These are phyloP conservation scores for Helianthus annuus DNA, from an alignment of 129 eudicot genomes.

Conservation along the genomic window DNA sequence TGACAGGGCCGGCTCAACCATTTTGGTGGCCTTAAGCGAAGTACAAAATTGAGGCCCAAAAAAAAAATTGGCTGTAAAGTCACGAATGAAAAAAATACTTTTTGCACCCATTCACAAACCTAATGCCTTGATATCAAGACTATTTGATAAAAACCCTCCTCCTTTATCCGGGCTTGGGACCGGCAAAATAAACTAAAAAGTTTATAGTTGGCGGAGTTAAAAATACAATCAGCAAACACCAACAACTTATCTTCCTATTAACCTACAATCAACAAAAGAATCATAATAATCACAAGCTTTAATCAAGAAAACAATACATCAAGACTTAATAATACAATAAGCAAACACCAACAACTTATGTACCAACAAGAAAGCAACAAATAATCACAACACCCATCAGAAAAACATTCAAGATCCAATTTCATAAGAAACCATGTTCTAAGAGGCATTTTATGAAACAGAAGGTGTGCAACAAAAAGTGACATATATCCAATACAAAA, in stretches of 20 bases:
- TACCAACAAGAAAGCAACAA: neutral
- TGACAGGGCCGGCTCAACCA: too few species aligned
- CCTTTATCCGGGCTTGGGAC: too few species aligned
- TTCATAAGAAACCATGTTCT: conserved; percentile 14
- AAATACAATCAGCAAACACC: conserved; percentile 34
- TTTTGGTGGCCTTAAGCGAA: too few species aligned
- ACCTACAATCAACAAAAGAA: conserved; percentile 39
- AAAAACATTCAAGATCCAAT: neutral
- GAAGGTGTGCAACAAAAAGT: conserved; percentile 22
- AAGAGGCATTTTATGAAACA: conserved; percentile 19
- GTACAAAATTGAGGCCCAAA: too few species aligned
- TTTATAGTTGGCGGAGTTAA: too few species aligned
- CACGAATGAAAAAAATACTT: too few species aligned
- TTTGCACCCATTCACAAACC: too few species aligned
- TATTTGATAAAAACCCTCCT: too few species aligned
- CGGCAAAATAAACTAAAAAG: too few species aligned
- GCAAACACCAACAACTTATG: conserved; percentile 12
- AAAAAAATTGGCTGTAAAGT: too few species aligned
- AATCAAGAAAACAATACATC: neutral
- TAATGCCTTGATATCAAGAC: too few species aligned
- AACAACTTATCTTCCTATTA: conserved; percentile 67
- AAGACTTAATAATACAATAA: neutral
- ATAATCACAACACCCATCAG: neutral
- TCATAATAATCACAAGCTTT: conserved; percentile 1
- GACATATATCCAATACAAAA: neutral